Base-by-base conservation (phyloP, 768 basidiomycete genomes). In the Pisolithus microcarpus region DNA sequence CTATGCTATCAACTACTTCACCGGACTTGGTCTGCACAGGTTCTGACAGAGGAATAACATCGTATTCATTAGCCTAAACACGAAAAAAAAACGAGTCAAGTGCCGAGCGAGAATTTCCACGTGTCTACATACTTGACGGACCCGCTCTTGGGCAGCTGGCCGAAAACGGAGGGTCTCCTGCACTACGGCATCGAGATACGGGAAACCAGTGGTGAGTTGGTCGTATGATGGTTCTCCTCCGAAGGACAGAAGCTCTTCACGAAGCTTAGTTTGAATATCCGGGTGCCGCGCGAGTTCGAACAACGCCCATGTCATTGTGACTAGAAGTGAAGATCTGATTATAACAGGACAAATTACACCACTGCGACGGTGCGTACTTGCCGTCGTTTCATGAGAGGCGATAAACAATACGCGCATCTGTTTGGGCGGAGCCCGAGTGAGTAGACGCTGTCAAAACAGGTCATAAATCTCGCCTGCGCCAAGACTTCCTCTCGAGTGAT, bases 111-210 rank as follows among this genome's bases (percentile, higher is more conserved):
- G 18, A 23, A 40, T 23, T 19, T 13, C 39, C 4, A n/a, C 38
- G 1, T 18, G 7, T 13, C 39, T 19, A 61, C 61, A 16, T 53
- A 62, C 58, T 0, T 56, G 0, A 24, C 58, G 54, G 0, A 19
- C 49, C 4, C 36, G 3, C 18, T 70, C 64, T 0, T 23, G 13
- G 15, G 73, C 39, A 0, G 75, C 67, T 7, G 74, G 65, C 48
- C 78, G 75, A 0, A 75, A 38, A 4, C 76, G 67, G 10, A 78
- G 66, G 2, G 63, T 63, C 58, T 78, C 78, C 31, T 71, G 71
- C 2, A 72, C 69, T 4, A 77, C 65, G 0, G 75, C 74, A 53
- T 82, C 78, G 6, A 82, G 75, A 57, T 77, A 80, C 0, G 80
- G 80, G 8, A 84, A 63, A 16, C 50, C 65, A 3, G 71, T 71